Evolutionary conservation across 108 stramenopile genomes (phyloP).

Genomic region (Schizochytrium sp.): DNA sequence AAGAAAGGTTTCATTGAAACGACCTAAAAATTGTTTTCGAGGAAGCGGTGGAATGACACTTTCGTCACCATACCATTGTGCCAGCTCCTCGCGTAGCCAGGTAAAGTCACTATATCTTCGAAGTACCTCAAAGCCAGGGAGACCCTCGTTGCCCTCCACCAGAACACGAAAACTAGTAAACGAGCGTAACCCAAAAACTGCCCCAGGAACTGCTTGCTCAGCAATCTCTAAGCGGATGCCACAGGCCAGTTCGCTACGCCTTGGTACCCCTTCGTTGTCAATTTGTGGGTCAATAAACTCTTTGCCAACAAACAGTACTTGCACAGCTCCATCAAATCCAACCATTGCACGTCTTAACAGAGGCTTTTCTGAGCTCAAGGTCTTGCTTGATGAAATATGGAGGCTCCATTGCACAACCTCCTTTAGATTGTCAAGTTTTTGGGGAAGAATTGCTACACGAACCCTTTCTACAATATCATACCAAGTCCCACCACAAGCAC

Average conservation of each 20-base stretch:
- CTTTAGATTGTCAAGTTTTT: conserved; percentile 1
- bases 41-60: neutral
- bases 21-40: conserved; percentile 7
- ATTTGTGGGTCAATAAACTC: conserved; percentile 35
- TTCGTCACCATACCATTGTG: conserved; percentile 32
- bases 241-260: neutral
- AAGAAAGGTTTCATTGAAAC: conserved; percentile 33
- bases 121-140: conserved; percentile 30
- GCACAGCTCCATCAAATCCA: conserved; percentile 15
- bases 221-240: conserved; percentile 15
- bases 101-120: conserved; percentile 30
- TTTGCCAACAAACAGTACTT: neutral
- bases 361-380: conserved; percentile 10
- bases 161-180: neutral
- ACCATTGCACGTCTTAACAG: conserved; percentile 4
- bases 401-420: conserved; percentile 39
- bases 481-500: conserved; percentile 33
- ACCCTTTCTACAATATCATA: conserved; percentile 43
- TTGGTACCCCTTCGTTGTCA: neutral
- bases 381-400: neutral
- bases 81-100: conserved; percentile 57
- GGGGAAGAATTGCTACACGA: conserved; percentile 8
- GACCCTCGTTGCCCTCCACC: conserved; percentile 26
- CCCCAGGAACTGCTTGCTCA: conserved; percentile 26
- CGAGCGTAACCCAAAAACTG: conserved; percentile 7